Base-by-base conservation (phyloP, 2,329 filamentous ascomycete species). In the Golovinomyces cichoracearum region DNA sequence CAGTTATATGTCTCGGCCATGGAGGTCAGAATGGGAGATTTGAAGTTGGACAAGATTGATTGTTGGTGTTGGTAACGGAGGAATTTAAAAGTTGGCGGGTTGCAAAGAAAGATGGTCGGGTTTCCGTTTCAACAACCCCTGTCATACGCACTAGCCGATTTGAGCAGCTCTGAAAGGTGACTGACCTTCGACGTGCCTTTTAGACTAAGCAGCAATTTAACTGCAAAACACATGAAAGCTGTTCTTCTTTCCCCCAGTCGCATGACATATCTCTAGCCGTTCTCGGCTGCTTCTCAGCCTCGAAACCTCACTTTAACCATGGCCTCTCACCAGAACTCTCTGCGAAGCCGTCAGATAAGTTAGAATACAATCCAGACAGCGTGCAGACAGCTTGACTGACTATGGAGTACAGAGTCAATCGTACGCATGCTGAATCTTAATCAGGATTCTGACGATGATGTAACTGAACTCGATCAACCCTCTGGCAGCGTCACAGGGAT, bases 361-460 rank as follows among this genome's bases (percentile, higher is more conserved):
- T 67, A 60, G 72, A 53, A 48, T 33, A 25, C 35, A 50, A 60
- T 58, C 48, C 40, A 49, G 13, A 23, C 15, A 25, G 13, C 29
- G 23, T 42, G 9, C 37, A 50, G 48, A 50, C 49, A 33, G 45
- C 7, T 6, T 45, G 38, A 31, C 33, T 37, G 26, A 44, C 10
- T 44, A 25, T 13, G 5, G 13, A n/a, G 26, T 54, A 35, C 55
- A 93, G 86, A 80, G 46, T 88, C 88, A 17, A 84, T 98, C 59
- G 85, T 93, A 68, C 88, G 84, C 65, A 85, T 98, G 59, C 75
- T 98, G 56, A 95, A 94, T 63, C 70, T 98, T 56, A 98, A 98
- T 65, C 79, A 90, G 59, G 71, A 65, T 52, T 72, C 66, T 60
- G 73, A 55, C 62, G 63, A 70, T 51, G 57, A 64, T 48, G 58